These are phyloP conservation scores for Fusarium sacchari DNA, from an alignment of 2,329 filamentous ascomycete genomes.

Conservation along the genomic window DNA sequence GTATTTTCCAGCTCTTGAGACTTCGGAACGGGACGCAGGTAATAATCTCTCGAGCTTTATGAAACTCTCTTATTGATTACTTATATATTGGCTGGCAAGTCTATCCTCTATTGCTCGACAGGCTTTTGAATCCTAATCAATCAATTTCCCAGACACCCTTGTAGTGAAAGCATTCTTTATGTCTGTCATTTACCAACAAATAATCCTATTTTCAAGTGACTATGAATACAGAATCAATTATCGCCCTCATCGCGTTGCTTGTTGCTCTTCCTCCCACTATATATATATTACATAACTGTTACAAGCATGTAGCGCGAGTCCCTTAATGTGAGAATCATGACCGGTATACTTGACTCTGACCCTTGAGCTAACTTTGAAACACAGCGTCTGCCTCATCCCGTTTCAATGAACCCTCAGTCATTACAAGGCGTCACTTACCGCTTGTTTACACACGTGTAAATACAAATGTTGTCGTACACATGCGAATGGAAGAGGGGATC, in stretches of 20 bases:
- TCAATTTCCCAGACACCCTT: too few species aligned
- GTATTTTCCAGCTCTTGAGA: background rate
- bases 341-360: rapidly evolving
- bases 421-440: background rate
- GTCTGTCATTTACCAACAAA: rapidly evolving
- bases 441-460: background rate
- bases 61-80: rapidly evolving
- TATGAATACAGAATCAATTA: background rate
- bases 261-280: background rate
- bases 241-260: background rate
- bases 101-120: too few species aligned
- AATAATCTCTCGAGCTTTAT: background rate
- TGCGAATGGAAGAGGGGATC: background rate
- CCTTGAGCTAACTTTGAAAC: rapidly evolving
- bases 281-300: background rate
- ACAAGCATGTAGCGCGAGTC: rapidly evolving
- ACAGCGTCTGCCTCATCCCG: rapidly evolving
- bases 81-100: too few species aligned
- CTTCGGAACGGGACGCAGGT: background rate
- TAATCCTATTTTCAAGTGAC: rapidly evolving
- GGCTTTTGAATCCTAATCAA: too few species aligned
- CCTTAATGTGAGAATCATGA: background rate
- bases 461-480: background rate
- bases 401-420: rapidly evolving
- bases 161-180: too few species aligned